phyloP scores from a whole-genome alignment of 2,329 filamentous ascomycete species.

The Colletotrichum sp. region DNA sequence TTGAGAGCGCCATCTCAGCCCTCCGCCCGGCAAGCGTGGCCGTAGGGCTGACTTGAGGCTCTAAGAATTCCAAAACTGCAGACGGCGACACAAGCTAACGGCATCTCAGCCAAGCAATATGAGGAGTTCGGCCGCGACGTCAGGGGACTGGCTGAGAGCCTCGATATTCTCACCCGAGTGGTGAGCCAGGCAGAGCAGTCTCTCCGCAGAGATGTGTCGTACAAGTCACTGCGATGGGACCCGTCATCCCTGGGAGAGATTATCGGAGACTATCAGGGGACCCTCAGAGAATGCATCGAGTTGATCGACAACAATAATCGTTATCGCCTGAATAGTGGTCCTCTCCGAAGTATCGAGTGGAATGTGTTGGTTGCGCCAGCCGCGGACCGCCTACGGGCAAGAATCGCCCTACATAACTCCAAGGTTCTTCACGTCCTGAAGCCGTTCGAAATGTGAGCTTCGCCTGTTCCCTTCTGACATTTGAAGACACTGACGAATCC shows the following conservation, averaged over 20 bases:
- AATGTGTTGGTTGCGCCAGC: slow-evolving; percentile 37
- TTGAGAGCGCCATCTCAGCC: background rate
- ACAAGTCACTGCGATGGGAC: slow-evolving; percentile 24
- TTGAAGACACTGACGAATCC: background rate
- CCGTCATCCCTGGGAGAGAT: slow-evolving; percentile 25
- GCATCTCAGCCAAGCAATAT: slow-evolving; percentile 32
- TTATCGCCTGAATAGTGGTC: slow-evolving; percentile 28
- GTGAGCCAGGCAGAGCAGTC: slow-evolving; percentile 30
- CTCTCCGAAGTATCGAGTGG: slow-evolving; percentile 38
- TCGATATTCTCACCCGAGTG: slow-evolving; percentile 34
- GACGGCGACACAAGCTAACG: background rate
- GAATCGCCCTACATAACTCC: slow-evolving; percentile 37
- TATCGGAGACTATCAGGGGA: slow-evolving; percentile 35
- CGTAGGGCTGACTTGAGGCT: background rate
- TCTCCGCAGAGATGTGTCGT: slow-evolving; percentile 26
- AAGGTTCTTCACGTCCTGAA: slow-evolving; percentile 37
- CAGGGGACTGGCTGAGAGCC: slow-evolving; percentile 31
- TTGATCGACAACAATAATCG: slow-evolving; percentile 33
- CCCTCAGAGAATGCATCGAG: slow-evolving; percentile 34
- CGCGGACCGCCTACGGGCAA: slow-evolving; percentile 34
- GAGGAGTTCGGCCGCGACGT: slow-evolving; percentile 36
- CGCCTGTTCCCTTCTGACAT: no score
- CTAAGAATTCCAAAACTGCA: background rate
- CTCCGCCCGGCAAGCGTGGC: background rate
- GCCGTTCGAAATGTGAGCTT: slow-evolving; percentile 39